phyloP scores from a whole-genome alignment of 164 flowering plant species.

The Vitis rupestris region DNA sequence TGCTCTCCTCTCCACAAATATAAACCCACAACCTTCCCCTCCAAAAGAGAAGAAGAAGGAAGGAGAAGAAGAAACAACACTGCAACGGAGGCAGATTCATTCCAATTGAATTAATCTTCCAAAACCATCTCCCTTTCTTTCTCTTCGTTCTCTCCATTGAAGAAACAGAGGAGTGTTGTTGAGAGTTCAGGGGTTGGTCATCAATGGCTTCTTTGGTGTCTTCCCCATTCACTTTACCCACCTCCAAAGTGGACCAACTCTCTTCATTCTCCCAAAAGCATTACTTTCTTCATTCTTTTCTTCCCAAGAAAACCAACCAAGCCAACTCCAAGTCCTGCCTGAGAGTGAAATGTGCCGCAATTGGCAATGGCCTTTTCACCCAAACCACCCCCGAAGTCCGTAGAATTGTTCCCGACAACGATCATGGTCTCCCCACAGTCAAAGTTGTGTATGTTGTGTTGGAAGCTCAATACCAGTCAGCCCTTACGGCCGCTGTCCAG shows the following conservation, averaged over 20 bases:
- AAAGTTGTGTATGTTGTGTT: slow-evolving; percentile 93
- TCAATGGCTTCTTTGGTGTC: slow-evolving; percentile 83
- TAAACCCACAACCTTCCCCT: slow-evolving; percentile 2
- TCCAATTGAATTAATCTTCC: no score
- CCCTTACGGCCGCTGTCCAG: slow-evolving; percentile 79
- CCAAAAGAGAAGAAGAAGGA: slow-evolving; percentile 27
- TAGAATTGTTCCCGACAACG: slow-evolving; percentile 68
- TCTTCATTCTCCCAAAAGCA: slow-evolving; percentile 69
- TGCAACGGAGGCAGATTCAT: no score
- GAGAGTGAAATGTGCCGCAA: slow-evolving; percentile 60
- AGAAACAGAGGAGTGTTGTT: slow-evolving; percentile 7
- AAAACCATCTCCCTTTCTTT: not conserved
- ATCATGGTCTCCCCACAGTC: slow-evolving; percentile 60
- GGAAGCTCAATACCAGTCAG: slow-evolving; percentile 96
- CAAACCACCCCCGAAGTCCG: slow-evolving; percentile 92
- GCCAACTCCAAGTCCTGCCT: slow-evolving; percentile 24
- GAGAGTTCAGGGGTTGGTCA: slow-evolving; percentile 1
- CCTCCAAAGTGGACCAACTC: slow-evolving; percentile 50
- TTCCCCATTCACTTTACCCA: slow-evolving; percentile 60
- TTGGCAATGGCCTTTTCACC: slow-evolving; percentile 93
- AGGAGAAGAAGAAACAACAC: no score
- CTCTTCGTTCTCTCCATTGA: not conserved
- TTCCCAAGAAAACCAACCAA: slow-evolving; percentile 52
- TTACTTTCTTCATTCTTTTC: slow-evolving; percentile 67
- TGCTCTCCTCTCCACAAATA: slow-evolving; percentile 8